Evolutionary conservation across 2,329 filamentous ascomycete species (phyloP).

Genomic region (Chalaropsis thielavioides): DNA sequence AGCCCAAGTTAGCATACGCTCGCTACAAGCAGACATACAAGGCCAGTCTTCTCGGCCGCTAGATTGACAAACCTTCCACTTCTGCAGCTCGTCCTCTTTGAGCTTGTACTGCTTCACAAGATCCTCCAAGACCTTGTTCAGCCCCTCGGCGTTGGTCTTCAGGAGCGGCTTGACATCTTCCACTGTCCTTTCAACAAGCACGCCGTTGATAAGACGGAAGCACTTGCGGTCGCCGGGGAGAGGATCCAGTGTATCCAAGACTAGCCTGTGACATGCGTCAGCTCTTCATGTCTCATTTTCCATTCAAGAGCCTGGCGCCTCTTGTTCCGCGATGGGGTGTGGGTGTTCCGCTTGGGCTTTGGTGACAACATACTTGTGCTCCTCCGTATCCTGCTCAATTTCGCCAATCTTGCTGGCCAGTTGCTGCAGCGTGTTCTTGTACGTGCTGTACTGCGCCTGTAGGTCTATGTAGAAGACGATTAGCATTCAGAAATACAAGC

Average conservation of each 20-base stretch:
- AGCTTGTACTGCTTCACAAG: constrained; percentile 90
- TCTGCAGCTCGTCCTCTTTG: constrained; percentile 90
- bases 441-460: constrained; percentile 65
- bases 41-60: background rate
- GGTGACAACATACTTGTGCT: constrained; percentile 71
- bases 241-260: constrained; percentile 79
- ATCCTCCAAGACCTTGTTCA: constrained; percentile 89
- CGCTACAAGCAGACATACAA: background rate
- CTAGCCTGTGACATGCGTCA: constrained; percentile 47
- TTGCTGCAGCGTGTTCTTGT: constrained; percentile 68
- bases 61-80: constrained; percentile 69
- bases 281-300: background rate
- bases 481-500: constrained; percentile 7
- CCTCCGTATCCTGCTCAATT: constrained; percentile 91
- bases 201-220: constrained; percentile 97
- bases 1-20: constrained; percentile 6
- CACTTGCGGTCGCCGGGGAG: constrained; percentile 80
- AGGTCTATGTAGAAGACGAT: constrained; percentile 42
- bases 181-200: constrained; percentile 86
- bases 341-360: background rate
- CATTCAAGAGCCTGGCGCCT: background rate
- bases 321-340: background rate
- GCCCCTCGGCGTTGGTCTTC: constrained; percentile 81
- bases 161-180: constrained; percentile 82
- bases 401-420: constrained; percentile 94